Evolutionary conservation across 768 basidiomycete genomes (phyloP), one percentile per base, ranked within the genome.

Genomic region (Sarcodon aspratus): DNA sequence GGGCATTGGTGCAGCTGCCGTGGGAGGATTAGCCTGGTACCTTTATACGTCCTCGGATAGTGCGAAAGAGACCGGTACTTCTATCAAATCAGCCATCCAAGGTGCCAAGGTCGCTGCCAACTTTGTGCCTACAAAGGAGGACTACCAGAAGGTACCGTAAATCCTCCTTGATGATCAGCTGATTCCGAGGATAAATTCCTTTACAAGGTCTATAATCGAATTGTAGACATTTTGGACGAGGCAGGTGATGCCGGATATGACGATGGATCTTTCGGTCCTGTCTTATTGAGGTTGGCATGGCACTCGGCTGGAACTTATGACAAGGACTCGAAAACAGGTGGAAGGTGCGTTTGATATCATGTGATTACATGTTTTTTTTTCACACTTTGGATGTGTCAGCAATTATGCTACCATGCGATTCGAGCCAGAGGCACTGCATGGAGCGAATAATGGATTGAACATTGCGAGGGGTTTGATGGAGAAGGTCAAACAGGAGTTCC

Each of bases 391-490:
- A 18, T 38, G 37, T 43, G 55, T 15, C 61, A 85, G 89, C 73
- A 97, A 99, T 76, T 93, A 90, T 55, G 95, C 96, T 2, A 97
- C 95, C 18, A 99, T 99, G 95, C 86, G 95, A 49, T 99, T 97
- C 67, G 78, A 80, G 48, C 88, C 95, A 36, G 95, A 98, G 63
- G 61, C 92, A 9, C 61, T 74, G 31, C 92, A 98, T 61, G 78
- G 71, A 34, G 92, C 90, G 45, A 95, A 95, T 66, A 78, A 78
- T 27, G 92, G 92, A 27, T 72, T 95, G 48, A 66, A 84, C 52
- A 61, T 91, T 48, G 94, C 91, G 36, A 87, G 95, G 50, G 72
- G 64, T 6, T 64, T 88, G 50, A 82, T 97, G 79, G 88, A 96
- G 61, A 75, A 85, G 49, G 65, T 97, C 61, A 94, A 98, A 71